Conservation (phyloP, 495 filamentous ascomycete species). For the Talaromyces trachyspermus region DNA sequence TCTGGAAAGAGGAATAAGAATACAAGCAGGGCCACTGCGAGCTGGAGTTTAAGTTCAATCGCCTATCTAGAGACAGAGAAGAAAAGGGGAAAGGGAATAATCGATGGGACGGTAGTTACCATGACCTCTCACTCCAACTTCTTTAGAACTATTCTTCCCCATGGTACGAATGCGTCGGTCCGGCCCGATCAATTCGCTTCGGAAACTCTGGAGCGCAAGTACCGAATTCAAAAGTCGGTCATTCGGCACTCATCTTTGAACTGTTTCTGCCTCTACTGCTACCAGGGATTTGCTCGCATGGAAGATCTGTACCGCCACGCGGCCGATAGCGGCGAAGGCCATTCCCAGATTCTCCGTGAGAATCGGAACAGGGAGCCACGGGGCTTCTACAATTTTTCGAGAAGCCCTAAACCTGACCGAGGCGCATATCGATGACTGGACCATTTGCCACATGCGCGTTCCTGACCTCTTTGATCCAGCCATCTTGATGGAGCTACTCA, state of each 20-base stretch:
- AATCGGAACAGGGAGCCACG: constrained; percentile 4
- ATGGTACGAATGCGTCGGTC: background rate
- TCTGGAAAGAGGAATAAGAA: too few species aligned
- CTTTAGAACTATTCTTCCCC: constrained; percentile 2
- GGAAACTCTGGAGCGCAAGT: constrained; percentile 4
- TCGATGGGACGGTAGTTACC: too few species aligned
- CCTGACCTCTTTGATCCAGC: constrained; percentile 7
- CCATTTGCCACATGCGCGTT: constrained; percentile 7
- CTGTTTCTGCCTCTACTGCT: constrained; percentile 10
- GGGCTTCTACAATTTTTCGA: constrained; percentile 8
- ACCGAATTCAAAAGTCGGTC: constrained; percentile 3
- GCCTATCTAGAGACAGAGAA: too few species aligned
- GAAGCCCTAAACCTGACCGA: constrained; percentile 6
- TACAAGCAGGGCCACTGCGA: too few species aligned
- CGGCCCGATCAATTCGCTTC: constrained; percentile 2
- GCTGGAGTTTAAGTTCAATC: too few species aligned
- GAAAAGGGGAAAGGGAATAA: too few species aligned
- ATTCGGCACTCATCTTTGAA: constrained; percentile 7
- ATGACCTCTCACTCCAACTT: background rate
- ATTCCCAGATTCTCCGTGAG: constrained; percentile 7
- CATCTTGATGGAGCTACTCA: constrained; percentile 8
- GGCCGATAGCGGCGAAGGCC: constrained; percentile 6
- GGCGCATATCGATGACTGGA: constrained; percentile 8
- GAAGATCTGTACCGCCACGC: constrained; percentile 9
- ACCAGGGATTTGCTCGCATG: constrained; percentile 8